These are phyloP conservation scores for Ambrosia hybrid DNA, from an alignment of 140 eudicot species.

Conservation along the genomic window DNA sequence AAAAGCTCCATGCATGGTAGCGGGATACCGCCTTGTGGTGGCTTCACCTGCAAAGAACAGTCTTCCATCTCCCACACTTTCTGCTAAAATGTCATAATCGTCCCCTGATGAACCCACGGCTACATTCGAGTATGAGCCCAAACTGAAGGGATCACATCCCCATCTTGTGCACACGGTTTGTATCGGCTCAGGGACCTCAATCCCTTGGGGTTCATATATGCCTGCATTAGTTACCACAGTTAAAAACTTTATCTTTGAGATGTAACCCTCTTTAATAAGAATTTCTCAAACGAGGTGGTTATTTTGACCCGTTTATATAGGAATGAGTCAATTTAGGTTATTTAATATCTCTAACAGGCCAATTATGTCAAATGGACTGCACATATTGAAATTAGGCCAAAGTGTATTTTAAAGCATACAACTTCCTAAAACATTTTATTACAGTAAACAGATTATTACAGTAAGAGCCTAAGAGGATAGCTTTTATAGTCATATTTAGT, in stretches of 20 bases:
- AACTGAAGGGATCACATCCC: constrained; percentile 86
- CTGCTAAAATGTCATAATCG: constrained; percentile 95
- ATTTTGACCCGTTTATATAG: constrained; percentile 45
- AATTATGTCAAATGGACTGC: too few species aligned
- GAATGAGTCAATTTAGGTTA: too few species aligned
- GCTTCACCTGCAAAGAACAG: constrained; percentile 99
- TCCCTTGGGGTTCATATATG: constrained; percentile 84
- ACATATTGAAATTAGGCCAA: too few species aligned
- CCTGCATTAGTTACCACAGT: constrained; percentile 35
- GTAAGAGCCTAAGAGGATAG: too few species aligned
- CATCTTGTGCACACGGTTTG: constrained; percentile 95
- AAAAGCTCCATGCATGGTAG: constrained; percentile 99
- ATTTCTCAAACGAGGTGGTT: too few species aligned
- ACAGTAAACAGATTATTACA: too few species aligned
- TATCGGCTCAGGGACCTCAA: constrained; percentile 86
- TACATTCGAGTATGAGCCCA: constrained; percentile 93
- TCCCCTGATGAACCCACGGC: constrained; percentile 99
- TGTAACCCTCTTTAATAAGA: too few species aligned
- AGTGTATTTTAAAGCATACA: too few species aligned
- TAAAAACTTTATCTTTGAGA: too few species aligned
- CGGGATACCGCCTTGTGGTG: constrained; percentile 95
- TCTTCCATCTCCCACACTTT: constrained; percentile 95
- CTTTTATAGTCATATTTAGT: not conserved
- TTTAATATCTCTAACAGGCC: too few species aligned
- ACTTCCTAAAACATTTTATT: too few species aligned